Percentiles rank a stretch among this genome's conserved stretches.
Conservation (phyloP, 2,329 filamentous ascomycete species). For the Aspergillus spinulosporus region DNA sequence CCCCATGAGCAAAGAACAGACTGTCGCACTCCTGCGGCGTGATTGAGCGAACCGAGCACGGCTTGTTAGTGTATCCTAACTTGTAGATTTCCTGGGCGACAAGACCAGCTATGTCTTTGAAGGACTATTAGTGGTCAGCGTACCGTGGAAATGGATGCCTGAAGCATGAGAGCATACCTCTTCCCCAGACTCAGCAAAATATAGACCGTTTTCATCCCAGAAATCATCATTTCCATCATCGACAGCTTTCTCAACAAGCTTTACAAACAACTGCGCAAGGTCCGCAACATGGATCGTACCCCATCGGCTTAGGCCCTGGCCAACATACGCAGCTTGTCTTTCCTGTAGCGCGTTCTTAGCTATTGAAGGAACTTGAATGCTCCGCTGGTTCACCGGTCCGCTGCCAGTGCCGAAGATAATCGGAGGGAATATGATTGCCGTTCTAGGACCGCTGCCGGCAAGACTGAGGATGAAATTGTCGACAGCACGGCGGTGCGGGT, state of each 20-base stretch:
- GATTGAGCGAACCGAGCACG: constrained; percentile 23
- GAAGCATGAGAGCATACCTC: constrained; percentile 26
- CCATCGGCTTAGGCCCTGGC: constrained; percentile 58
- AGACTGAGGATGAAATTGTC: constrained; percentile 64
- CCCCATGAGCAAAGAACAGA: constrained; percentile 22
- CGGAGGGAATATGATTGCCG: constrained; percentile 63
- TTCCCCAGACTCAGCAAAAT: constrained; percentile 30
- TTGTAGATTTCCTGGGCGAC: constrained; percentile 25
- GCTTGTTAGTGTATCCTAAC: constrained; percentile 24
- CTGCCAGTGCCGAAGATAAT: constrained; percentile 59
- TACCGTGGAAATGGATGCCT: background rate
- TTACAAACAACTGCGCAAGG: constrained; percentile 54
- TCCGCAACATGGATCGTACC: constrained; percentile 62
- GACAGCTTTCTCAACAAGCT: constrained; percentile 50
- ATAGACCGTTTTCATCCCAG: constrained; percentile 46
- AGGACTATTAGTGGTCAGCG: constrained; percentile 17
- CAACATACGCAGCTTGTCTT: constrained; percentile 54
- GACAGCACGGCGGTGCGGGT: constrained; percentile 60
- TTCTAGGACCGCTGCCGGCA: constrained; percentile 47
- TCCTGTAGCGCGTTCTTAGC: constrained; percentile 44
- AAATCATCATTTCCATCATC: constrained; percentile 23
- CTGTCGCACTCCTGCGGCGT: constrained; percentile 26
- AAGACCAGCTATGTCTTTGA: constrained; percentile 23
- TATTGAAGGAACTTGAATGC: constrained; percentile 52
- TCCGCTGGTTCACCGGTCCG: constrained; percentile 52